Evolutionary conservation across 768 basidiomycete species (phyloP).

Genomic region (Termitomyces bulborhizus): DNA sequence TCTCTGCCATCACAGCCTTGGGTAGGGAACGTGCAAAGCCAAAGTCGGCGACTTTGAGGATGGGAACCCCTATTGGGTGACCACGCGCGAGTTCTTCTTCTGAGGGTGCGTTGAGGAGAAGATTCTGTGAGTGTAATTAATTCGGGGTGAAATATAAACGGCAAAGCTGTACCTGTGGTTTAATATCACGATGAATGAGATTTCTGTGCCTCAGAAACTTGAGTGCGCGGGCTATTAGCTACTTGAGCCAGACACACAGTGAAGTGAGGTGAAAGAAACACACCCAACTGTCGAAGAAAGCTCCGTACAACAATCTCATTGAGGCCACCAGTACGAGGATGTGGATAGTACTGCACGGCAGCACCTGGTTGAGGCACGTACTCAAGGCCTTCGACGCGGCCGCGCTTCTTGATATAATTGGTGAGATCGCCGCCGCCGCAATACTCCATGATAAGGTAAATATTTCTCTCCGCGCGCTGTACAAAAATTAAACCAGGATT

Average conservation of each 20-base stretch:
- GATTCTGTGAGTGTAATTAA: constrained; percentile 49
- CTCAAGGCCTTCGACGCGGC: constrained; percentile 83
- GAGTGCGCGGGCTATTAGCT: constrained; percentile 70
- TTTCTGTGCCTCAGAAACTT: constrained; percentile 87
- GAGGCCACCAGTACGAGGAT: constrained; percentile 86
- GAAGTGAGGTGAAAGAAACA: constrained; percentile 41
- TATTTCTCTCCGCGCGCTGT: constrained; percentile 68
- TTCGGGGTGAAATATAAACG: not conserved
- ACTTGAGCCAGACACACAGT: constrained; percentile 17
- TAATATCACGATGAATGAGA: constrained; percentile 95
- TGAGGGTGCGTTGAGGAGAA: constrained; percentile 80
- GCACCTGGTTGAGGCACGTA: constrained; percentile 67
- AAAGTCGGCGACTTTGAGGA: constrained; percentile 97
- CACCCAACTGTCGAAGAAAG: constrained; percentile 69
- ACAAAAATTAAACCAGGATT: no score
- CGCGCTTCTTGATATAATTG: constrained; percentile 97
- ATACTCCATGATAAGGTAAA: constrained; percentile 97
- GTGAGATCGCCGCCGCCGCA: constrained; percentile 96
- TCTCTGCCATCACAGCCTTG: constrained; percentile 93
- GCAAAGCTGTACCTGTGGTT: constrained; percentile 66
- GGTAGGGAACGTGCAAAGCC: constrained; percentile 94
- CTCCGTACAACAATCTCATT: constrained; percentile 88
- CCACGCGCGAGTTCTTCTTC: constrained; percentile 77
- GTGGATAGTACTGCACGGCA: constrained; percentile 78
- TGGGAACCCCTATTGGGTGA: constrained; percentile 87